Evolutionary conservation across 2,329 filamentous ascomycete species (phyloP).

Genomic region (Cadophora sp.): DNA sequence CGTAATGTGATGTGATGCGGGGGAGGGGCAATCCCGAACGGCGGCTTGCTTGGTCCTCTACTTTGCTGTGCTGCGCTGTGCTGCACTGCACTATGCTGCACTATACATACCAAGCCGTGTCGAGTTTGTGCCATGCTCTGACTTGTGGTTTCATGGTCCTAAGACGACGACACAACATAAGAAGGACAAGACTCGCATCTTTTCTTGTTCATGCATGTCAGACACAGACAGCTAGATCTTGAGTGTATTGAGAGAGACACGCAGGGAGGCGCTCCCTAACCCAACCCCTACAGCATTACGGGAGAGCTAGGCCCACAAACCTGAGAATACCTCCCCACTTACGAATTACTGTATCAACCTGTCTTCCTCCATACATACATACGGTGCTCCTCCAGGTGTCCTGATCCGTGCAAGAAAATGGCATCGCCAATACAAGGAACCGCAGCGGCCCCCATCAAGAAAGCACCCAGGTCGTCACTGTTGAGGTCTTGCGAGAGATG

Average conservation of each 20-base stretch:
- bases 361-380: too few species aligned
- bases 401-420: background rate
- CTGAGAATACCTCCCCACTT: too few species aligned
- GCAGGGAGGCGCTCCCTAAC: too few species aligned
- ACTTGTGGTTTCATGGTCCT: background rate
- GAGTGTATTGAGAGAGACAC: too few species aligned
- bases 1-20: background rate
- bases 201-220: background rate
- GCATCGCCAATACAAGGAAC: conserved; percentile 1
- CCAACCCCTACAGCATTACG: too few species aligned
- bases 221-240: background rate
- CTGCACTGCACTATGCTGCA: background rate
- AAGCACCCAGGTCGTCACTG: conserved; percentile 12
- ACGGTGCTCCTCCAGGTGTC: background rate
- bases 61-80: background rate
- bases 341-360: too few species aligned
- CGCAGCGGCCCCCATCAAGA: background rate
- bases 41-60: background rate
- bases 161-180: background rate
- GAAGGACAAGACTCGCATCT: background rate
- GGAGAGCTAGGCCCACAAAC: background rate
- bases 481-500: conserved; percentile 14
- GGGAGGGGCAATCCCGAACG: background rate
- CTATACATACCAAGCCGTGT: background rate
- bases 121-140: background rate